Base-by-base conservation (phyloP, 2,329 filamentous ascomycete genomes). In the Polytolypa hystricis region DNA sequence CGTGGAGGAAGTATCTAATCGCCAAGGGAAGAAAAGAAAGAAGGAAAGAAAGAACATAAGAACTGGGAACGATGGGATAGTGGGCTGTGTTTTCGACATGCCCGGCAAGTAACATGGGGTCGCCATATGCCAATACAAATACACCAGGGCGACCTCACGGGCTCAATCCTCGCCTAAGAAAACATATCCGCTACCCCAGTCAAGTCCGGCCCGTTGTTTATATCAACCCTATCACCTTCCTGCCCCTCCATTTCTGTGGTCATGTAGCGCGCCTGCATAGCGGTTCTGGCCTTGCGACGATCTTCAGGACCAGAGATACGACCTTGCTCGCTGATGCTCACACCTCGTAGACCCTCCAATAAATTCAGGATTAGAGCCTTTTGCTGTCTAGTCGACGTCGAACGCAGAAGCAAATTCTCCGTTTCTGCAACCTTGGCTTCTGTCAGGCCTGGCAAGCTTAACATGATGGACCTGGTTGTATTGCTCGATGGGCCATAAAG, bases 311-410 rank as follows among this genome's bases (percentile, higher is more conserved):
- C 57, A 30, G 69, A 59, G 16, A 98, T 77, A 58, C 84, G 91
- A 17, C 91, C 91, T 66, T 91, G 82, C 61, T 98, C 91, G 5
- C 87, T 84, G 38, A 98, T 84, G 49, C 86, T 89, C 4, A 96
- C 79, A 0, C 91, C 91, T 47, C 93, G 79, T 5, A 98, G 70
- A 29, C 86, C 80, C 48, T 86, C 83, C 15, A 98, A 67, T 11
- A 98, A 64, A 43, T 94, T 84, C 6, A 98, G 65, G 11, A 98
- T 77, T 16, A 93, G 64, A 1, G 79, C 81, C 14, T 89, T 71
- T 60, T 94, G 86, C 49, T 83, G 77, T 3, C 87, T 73, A n/a
- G 79, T 73, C 4, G 59, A 57, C 35, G 76, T 74, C 11, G 73
- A 66, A 20, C 58, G 56, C 1, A 59, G 51, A 32, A 84, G 67